These are phyloP conservation scores for Microbotryomycetes sp. DNA, from an alignment of 1,284 basidiomycete genomes.

Conservation along the genomic window DNA sequence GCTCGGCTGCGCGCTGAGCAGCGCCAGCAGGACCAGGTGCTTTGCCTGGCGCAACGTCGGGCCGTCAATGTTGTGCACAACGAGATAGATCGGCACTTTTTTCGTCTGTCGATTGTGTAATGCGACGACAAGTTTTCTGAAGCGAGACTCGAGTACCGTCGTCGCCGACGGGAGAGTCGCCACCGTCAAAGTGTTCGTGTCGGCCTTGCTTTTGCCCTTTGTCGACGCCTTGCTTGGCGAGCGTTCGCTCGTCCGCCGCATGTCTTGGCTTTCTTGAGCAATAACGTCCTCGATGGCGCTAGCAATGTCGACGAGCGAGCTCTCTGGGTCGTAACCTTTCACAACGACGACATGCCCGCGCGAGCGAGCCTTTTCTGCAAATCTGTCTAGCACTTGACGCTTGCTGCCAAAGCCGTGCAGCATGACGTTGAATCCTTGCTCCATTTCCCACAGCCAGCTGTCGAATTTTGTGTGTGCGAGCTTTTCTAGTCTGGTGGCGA, in stretches of 20 bases:
- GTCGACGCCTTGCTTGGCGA: too few species aligned
- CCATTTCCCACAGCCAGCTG: slow-evolving; percentile 62
- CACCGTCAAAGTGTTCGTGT: slow-evolving; percentile 34
- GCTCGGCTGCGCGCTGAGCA: slow-evolving; percentile 60
- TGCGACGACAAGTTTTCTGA: not conserved
- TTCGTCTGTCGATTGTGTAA: not conserved
- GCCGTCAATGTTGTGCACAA: slow-evolving; percentile 82
- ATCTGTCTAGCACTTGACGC: slow-evolving; percentile 60
- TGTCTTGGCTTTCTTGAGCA: not conserved
- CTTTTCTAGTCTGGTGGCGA: slow-evolving; percentile 37
- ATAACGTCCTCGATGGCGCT: slow-evolving; percentile 51
- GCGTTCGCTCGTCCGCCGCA: too few species aligned
- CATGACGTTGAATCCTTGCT: slow-evolving; percentile 73
- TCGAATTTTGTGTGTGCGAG: slow-evolving; percentile 48
- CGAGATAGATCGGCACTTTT: slow-evolving; percentile 54
- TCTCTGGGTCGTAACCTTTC: slow-evolving; percentile 68
- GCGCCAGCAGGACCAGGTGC: slow-evolving; percentile 55
- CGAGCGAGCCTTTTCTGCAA: slow-evolving; percentile 48
- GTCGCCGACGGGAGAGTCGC: not conserved
- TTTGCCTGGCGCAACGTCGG: slow-evolving; percentile 57
- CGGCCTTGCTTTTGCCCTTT: slow-evolving; percentile 12
- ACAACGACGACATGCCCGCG: slow-evolving; percentile 64
- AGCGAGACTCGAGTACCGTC: not conserved
- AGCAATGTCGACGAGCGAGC: slow-evolving; percentile 63
- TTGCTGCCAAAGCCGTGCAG: slow-evolving; percentile 86